Evolutionary conservation across 2,329 filamentous ascomycete species (phyloP).

Genomic region (Calonectria montana): DNA sequence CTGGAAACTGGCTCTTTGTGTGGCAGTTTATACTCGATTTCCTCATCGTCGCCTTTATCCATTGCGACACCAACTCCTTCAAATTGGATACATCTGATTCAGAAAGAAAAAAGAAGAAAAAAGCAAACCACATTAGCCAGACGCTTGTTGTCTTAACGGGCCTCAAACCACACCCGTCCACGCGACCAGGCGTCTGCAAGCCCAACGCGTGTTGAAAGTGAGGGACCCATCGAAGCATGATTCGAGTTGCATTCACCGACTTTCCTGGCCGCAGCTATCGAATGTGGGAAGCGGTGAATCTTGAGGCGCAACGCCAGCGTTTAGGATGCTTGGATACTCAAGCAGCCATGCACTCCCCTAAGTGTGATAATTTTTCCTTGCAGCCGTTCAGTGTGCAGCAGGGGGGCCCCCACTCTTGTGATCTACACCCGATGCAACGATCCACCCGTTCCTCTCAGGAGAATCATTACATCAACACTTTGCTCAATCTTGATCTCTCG

Average conservation of each 20-base stretch:
- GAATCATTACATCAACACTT: not conserved
- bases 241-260: constrained; percentile 34
- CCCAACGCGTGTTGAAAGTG: constrained; percentile 20
- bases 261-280: constrained; percentile 23
- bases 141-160: constrained; percentile 3
- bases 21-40: not conserved
- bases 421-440: constrained; percentile 28
- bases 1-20: not conserved
- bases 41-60: not conserved
- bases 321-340: not conserved
- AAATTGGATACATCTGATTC: not conserved
- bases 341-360: not conserved
- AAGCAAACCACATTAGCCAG: constrained; percentile 4
- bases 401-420: constrained; percentile 38
- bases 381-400: constrained; percentile 36
- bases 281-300: constrained; percentile 29
- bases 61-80: not conserved
- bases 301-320: constrained; percentile 10
- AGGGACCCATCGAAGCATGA: constrained; percentile 26
- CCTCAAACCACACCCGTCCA: constrained; percentile 17
- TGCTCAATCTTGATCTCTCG: not conserved
- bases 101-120: not conserved
- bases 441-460: constrained; percentile 28
- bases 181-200: constrained; percentile 25
- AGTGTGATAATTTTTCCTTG: constrained; percentile 26